A percentile compares a stretch with the other conserved stretches of the same genome.
Conservation (phyloP, 345 rosid genomes). For the Pistacia atlantica region DNA sequence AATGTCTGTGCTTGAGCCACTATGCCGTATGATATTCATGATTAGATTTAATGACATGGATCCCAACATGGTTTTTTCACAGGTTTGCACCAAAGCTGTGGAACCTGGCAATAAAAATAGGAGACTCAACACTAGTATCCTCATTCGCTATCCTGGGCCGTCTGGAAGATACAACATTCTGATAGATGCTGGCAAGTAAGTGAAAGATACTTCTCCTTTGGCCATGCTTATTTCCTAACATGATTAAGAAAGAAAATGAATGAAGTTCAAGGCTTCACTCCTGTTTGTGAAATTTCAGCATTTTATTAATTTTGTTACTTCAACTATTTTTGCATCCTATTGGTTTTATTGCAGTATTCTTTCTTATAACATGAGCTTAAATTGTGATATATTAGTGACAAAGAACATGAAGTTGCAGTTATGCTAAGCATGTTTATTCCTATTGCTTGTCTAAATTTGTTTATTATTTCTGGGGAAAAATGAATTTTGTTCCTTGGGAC, state of each 20-base stretch:
- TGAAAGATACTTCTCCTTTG: slow-evolving; percentile 21
- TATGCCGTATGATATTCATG: background rate
- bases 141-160: slow-evolving; percentile 58
- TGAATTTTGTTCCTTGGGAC: background rate
- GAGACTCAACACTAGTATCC: slow-evolving; percentile 56
- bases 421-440: no score
- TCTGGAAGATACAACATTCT: slow-evolving; percentile 59
- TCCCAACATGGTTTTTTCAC: slow-evolving; percentile 18
- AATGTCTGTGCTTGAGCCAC: background rate
- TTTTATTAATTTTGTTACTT: no score
- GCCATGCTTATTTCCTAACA: background rate
- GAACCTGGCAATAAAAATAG: slow-evolving; percentile 75
- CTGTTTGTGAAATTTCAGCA: no score
- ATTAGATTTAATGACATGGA: slow-evolving; percentile 12
- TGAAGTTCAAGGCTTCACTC: no score
- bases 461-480: no score
- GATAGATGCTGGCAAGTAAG: slow-evolving; percentile 95
- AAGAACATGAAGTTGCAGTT: background rate
- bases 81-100: slow-evolving; percentile 85
- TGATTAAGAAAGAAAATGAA: background rate
- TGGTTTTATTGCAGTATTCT: no score
- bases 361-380: no score
- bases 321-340: no score
- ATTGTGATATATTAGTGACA: background rate
- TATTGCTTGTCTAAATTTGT: background rate